Base-by-base conservation (phyloP, 768 basidiomycete species). In the Cystobasidium onofrii region DNA sequence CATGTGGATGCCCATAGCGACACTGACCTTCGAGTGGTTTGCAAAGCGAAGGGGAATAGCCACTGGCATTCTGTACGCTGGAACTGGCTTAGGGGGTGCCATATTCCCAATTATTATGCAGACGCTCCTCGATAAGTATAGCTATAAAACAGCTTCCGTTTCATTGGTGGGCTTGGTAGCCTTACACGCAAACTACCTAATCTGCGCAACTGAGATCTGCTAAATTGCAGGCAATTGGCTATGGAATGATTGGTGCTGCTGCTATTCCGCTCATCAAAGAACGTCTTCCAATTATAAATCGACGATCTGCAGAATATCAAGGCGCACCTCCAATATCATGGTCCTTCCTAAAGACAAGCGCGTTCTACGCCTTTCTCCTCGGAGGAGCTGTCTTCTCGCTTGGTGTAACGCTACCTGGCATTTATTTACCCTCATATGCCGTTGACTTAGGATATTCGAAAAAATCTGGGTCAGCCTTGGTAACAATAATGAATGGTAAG, bases 391-490 rank as follows among this genome's bases (percentile, higher is more conserved):
- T 50, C 39, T 31, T 50, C 13, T 44, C 39, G 20, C 13, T 67
- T 17, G 65, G 65, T 3, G 46, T 31, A 3, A 41, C 46, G 10
- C 15, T 67, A 18, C 65, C 65, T 1, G 25, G 27, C 27, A 50
- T 67, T 27, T 50, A 67, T 43, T 3, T 67, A n/a, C 65, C 65
- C 18, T 67, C 65, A 18, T 67, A 52, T 43, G 65, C 65, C 31
- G 44, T 43, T 44, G 13, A 43, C 41, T 18, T 67, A 18, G 39
- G 41, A 33, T 52, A 41, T 9, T 25, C 41, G 17, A 67, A 41
- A 15, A 46, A 25, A 50, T 12, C 12, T 6, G 65, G 65, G 18
- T 44, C 65, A 25, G 29, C 46, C 17, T 29, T 67, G 17, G 65
- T 66, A 15, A 27, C 64, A 15, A 44, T 66, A 4, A 66, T 66